A percentile compares a stretch with the other conserved stretches of the same genome.
Conservation (phyloP, 345 rosid species). For the Arabidopsis thaliana region TAIR10.1 NC_003070.9:148001-148500, state of each 20-base stretch:
- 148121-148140: background rate
- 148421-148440: conserved; percentile 18
- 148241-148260: background rate
- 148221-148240: background rate
- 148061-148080: background rate
- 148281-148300: background rate
- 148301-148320: background rate
- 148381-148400: conserved; percentile 26
- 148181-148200: background rate
- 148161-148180: background rate
- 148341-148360: conserved; percentile 16
- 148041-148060: background rate
- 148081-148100: background rate
- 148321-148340: conserved; percentile 1
- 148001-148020: background rate
- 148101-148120: background rate
- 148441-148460: conserved; percentile 18
- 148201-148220: background rate
- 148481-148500: conserved; percentile 37
- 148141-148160: background rate
- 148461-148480: conserved; percentile 40
- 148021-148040: background rate
- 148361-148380: conserved; percentile 32
- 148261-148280: background rate
- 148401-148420: conserved; percentile 36